Conservation (phyloP, 2,329 filamentous ascomycete species). For the Ilyonectria destructans region DNA sequence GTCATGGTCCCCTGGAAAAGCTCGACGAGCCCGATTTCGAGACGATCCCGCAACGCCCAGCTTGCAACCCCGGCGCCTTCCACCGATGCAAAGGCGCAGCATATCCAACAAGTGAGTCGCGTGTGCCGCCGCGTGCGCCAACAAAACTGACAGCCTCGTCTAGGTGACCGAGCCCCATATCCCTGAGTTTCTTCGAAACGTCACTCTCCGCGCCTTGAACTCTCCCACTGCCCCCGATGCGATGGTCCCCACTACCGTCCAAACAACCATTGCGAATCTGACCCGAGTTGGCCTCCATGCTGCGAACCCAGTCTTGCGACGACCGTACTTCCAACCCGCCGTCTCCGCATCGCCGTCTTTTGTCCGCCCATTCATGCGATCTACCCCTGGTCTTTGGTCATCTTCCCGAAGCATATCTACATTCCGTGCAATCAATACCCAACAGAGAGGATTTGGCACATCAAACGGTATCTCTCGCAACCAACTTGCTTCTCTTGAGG, state of each 20-base stretch:
- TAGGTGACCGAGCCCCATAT: constrained; percentile 40
- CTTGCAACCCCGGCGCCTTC: constrained; percentile 24
- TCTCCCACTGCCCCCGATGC: constrained; percentile 25
- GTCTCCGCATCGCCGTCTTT: constrained; percentile 40
- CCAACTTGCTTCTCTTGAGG: constrained; percentile 88
- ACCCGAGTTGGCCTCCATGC: constrained; percentile 51
- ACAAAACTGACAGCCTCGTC: constrained; percentile 30
- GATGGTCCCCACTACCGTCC: constrained; percentile 34
- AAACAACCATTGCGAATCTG: constrained; percentile 44
- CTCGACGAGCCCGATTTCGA: constrained; percentile 30
- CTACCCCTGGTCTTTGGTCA: constrained; percentile 40
- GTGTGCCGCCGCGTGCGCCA: constrained; percentile 19
- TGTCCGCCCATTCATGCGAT: constrained; percentile 47
- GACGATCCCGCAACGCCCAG: constrained; percentile 30
- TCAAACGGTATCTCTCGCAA: constrained; percentile 70
- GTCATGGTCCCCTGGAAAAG: constrained; percentile 55
- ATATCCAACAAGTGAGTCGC: constrained; percentile 40
- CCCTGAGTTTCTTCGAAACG: constrained; percentile 51
- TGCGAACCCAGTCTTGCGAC: constrained; percentile 49
- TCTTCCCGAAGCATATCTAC: constrained; percentile 42
- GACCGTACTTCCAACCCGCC: constrained; percentile 46
- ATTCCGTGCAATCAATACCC: constrained; percentile 39
- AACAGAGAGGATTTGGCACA: constrained; percentile 59
- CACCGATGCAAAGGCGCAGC: constrained; percentile 25
- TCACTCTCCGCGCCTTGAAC: constrained; percentile 30